phyloP scores from a whole-genome alignment of 148 eudicot genomes.

The Agrostemma githago region DNA sequence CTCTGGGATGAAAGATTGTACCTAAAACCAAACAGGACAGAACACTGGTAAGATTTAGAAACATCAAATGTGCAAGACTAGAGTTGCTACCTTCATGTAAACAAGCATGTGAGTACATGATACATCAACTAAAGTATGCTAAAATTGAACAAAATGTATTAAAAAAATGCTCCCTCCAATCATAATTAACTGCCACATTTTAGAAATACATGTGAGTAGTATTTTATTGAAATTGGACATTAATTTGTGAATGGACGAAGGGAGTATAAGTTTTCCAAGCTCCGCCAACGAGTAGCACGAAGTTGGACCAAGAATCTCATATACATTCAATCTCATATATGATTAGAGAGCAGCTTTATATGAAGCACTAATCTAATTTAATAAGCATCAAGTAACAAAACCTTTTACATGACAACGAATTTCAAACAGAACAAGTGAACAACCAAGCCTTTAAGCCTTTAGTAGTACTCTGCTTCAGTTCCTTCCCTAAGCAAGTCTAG shows the following conservation, averaged over 20 bases:
- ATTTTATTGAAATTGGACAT: too few species aligned
- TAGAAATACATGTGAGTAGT: too few species aligned
- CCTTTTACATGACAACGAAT: background rate
- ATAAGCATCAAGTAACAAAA: background rate
- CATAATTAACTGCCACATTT: too few species aligned
- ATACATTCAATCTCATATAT: background rate
- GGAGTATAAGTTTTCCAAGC: too few species aligned
- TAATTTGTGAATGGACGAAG: too few species aligned
- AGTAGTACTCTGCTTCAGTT: background rate
- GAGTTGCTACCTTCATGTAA: background rate
- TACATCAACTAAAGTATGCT: too few species aligned
- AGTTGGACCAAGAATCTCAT: background rate
- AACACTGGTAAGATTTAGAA: constrained; percentile 1
- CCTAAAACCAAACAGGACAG: constrained; percentile 15
- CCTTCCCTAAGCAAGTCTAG: constrained; percentile 14
- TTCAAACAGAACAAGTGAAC: constrained; percentile 7
- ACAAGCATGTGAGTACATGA: background rate
- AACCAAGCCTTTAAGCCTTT: background rate
- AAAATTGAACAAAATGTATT: too few species aligned
- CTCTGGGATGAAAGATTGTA: constrained; percentile 20
- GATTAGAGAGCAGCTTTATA: background rate
- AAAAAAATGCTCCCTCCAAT: too few species aligned
- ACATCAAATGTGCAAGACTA: background rate
- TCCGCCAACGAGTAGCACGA: too few species aligned
- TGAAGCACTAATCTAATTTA: background rate